Evolutionary conservation across 805 yeast genomes (phyloP), one percentile per base, ranked within the genome.

Genomic region (Pichia deserticola): DNA sequence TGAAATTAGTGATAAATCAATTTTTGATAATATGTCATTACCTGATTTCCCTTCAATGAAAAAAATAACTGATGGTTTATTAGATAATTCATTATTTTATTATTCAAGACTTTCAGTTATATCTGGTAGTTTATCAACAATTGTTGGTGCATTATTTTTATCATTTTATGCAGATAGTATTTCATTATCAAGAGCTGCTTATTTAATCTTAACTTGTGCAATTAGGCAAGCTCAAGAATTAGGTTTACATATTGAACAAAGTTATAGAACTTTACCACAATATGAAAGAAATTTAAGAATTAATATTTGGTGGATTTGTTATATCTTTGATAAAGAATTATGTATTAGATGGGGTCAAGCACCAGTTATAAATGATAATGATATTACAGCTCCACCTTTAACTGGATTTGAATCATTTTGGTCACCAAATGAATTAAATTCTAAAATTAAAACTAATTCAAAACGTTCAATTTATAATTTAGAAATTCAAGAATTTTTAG

Each of bases 221-320:
- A 70, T 77, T 5, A 67, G 82, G 52, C 73, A 72, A 53, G 84
- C 84, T 0, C 76, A 74, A 43, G 82, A 78, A 38, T 56, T 80
- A 58, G 86, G 86, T 0, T 65, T 84, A 7, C 79, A 82, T 54
- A 64, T 80, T 47, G 62, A 62, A 5, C 84, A 78, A 42, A 57
- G 73, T 2, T 70, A 71, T 46, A 55, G 61, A 4, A 68, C 72
- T 1, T 51, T 77, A 15, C 37, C 67, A 0, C 54, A 58, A 0
- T 63, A 58, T 5, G 82, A 79, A 40, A 62, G 65, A 1, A 54
- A 60, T 3, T 58, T 61, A 4, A 68, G 78, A 27, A 60, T 75
- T 28, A 53, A 62, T 10, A 48, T 81, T 27, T 82, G 82, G 79
- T 73, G 78, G 71, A 54, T 65, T 13, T 71, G 81, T 43, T 77